A percentile compares a stretch with the other conserved stretches of the same genome.
Conservation (phyloP, 331 rosid species). For the Dryas integrifolia region DNA sequence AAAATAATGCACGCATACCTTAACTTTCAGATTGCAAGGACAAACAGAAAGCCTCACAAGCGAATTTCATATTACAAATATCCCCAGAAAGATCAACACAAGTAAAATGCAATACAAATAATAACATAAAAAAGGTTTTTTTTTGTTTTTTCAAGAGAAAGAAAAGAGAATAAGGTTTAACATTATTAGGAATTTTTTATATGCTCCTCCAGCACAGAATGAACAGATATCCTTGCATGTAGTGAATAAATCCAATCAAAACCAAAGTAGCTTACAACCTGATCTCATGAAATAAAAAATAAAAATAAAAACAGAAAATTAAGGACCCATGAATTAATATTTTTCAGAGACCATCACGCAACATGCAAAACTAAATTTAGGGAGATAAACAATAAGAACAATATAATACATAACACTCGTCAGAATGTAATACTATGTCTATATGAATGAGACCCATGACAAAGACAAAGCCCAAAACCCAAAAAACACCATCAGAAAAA, state of each 20-base stretch:
- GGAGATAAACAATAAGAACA: no score
- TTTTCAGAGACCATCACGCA: constrained; percentile 1
- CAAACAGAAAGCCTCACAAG: constrained; percentile 15
- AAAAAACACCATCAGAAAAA: background rate
- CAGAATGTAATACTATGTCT: background rate
- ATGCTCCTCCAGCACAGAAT: constrained; percentile 14
- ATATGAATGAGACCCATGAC: constrained; percentile 1
- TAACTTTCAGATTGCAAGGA: background rate
- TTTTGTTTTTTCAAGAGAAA: background rate
- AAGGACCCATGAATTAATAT: constrained; percentile 8
- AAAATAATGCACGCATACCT: background rate
- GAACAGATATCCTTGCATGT: constrained; percentile 1
- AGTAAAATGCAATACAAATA: background rate
- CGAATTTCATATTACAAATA: constrained; percentile 6
- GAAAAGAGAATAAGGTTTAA: background rate
- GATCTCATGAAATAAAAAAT: background rate
- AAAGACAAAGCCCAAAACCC: background rate
- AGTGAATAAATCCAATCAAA: background rate
- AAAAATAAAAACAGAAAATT: background rate
- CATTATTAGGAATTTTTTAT: background rate
- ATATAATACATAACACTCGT: background rate
- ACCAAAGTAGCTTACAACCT: constrained; percentile 9
- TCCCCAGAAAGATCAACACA: background rate
- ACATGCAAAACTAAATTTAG: constrained; percentile 6
- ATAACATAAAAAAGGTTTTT: background rate